Conservation (phyloP, 371 early-diverging fungal genomes). For the Dinochytrium kinnereticum region DNA sequence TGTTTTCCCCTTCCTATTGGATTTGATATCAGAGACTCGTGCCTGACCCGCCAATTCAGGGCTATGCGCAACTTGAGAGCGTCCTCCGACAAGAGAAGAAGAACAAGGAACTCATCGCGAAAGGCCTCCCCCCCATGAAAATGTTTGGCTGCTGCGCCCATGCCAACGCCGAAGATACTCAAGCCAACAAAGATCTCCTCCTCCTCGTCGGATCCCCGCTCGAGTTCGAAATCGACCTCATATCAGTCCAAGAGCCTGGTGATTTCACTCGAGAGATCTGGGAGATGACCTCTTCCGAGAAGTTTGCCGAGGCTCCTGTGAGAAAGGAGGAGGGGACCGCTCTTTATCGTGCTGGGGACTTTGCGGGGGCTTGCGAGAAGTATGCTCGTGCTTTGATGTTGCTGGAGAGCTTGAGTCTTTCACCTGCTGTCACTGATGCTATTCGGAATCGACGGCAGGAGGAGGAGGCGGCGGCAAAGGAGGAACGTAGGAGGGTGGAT, state of each 20-base stretch:
- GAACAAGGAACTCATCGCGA: conserved; percentile 40
- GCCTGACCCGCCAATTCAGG: conserved; percentile 24
- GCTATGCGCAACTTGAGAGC: conserved; percentile 51
- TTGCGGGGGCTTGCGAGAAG: conserved; percentile 43
- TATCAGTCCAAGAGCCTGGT: conserved; percentile 45
- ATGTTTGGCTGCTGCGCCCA: conserved; percentile 49
- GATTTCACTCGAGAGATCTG: conserved; percentile 46
- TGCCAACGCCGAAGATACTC: conserved; percentile 30
- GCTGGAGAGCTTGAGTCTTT: conserved; percentile 45
- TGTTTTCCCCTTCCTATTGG: too few species aligned
- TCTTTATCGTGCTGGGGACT: conserved; percentile 41
- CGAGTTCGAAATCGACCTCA: conserved; percentile 54
- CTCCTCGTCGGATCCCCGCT: conserved; percentile 36
- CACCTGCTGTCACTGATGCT: conserved; percentile 41
- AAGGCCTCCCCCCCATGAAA: conserved; percentile 42
- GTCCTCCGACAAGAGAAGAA: conserved; percentile 48
- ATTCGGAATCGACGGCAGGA: conserved; percentile 15
- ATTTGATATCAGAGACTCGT: too few species aligned
- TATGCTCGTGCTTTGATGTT: conserved; percentile 48
- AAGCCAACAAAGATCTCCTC: conserved; percentile 31
- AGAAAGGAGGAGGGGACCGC: conserved; percentile 44
- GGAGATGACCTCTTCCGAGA: conserved; percentile 52
- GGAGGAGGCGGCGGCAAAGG: conserved; percentile 29
- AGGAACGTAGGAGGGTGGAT: conserved; percentile 15
- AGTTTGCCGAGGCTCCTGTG: conserved; percentile 44